Conservation (phyloP, 192 early-diverging fungal species). For the Backusella macrospora region DNA sequence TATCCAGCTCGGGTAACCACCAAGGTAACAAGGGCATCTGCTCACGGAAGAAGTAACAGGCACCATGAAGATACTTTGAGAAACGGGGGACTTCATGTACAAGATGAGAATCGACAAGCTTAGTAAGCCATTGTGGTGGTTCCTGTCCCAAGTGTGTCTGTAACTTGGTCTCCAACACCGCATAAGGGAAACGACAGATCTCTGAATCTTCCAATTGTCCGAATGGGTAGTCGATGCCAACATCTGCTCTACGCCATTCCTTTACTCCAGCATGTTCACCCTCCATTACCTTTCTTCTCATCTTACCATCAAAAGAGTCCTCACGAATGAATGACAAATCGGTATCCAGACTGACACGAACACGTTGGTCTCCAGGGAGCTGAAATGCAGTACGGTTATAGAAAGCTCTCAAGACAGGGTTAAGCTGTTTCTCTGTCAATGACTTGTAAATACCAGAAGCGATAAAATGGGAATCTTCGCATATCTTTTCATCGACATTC, state of each 20-base stretch:
- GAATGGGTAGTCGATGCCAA: constrained; percentile 78
- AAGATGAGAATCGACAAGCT: constrained; percentile 43
- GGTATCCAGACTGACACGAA: constrained; percentile 93
- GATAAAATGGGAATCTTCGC: constrained; percentile 57
- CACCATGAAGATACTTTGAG: constrained; percentile 53
- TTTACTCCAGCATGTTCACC: constrained; percentile 64
- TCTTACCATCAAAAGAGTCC: constrained; percentile 71
- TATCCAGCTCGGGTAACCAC: constrained; percentile 57
- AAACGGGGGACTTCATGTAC: constrained; percentile 55
- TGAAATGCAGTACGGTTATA: constrained; percentile 48
- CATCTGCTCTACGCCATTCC: constrained; percentile 94
- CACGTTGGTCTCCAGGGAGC: constrained; percentile 67
- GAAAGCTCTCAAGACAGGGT: constrained; percentile 36
- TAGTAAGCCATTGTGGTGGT: constrained; percentile 46
- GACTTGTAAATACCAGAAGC: constrained; percentile 34
- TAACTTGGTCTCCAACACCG: constrained; percentile 41
- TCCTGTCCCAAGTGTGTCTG: constrained; percentile 57
- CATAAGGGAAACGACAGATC: constrained; percentile 42
- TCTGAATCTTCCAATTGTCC: constrained; percentile 41
- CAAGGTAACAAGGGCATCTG: constrained; percentile 51
- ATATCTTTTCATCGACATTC: constrained; percentile 65
- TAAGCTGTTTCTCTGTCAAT: constrained; percentile 32
- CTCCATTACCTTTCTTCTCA: no score
- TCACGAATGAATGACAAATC: constrained; percentile 95
- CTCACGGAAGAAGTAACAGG: constrained; percentile 49